Conservation (phyloP, 106 monocot species). For the Dioscorea alata region DNA sequence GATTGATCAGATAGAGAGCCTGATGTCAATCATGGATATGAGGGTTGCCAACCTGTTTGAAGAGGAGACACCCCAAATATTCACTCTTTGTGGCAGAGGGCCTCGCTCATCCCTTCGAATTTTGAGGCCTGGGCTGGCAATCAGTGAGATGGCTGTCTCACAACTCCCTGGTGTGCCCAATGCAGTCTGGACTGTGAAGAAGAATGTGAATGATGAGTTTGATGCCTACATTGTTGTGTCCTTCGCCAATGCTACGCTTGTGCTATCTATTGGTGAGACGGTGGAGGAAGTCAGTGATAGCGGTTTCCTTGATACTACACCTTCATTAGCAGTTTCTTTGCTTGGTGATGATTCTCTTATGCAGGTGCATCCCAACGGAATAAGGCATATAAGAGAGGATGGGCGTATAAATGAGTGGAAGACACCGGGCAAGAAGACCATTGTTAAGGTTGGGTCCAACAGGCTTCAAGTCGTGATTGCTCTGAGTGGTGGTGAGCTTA, state of each 20-base stretch:
- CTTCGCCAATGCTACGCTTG: constrained; percentile 84
- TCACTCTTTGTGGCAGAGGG: constrained; percentile 79
- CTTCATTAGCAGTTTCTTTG: constrained; percentile 82
- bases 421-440: constrained; percentile 98
- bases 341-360: constrained; percentile 94
- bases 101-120: constrained; percentile 77
- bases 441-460: constrained; percentile 94
- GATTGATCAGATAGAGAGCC: constrained; percentile 75
- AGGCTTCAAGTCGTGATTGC: constrained; percentile 96
- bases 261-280: constrained; percentile 97
- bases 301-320: constrained; percentile 86
- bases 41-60: constrained; percentile 85
- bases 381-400: constrained; percentile 92
- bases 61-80: constrained; percentile 93
- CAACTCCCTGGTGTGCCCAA: constrained; percentile 75
- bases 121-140: constrained; percentile 77
- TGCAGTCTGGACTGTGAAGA: constrained; percentile 98
- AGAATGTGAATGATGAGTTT: constrained; percentile 90
- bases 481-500: constrained; percentile 94
- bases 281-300: constrained; percentile 98
- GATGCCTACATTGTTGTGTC: constrained; percentile 98
- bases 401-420: constrained; percentile 98
- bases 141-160: constrained; percentile 95
- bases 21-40: constrained; percentile 99
- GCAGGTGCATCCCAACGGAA: constrained; percentile 99